Percentiles rank a stretch among this genome's conserved stretches.
Evolutionary conservation across 2,329 filamentous ascomycete genomes (phyloP).

Genomic region (Trichoderma hamatum): DNA sequence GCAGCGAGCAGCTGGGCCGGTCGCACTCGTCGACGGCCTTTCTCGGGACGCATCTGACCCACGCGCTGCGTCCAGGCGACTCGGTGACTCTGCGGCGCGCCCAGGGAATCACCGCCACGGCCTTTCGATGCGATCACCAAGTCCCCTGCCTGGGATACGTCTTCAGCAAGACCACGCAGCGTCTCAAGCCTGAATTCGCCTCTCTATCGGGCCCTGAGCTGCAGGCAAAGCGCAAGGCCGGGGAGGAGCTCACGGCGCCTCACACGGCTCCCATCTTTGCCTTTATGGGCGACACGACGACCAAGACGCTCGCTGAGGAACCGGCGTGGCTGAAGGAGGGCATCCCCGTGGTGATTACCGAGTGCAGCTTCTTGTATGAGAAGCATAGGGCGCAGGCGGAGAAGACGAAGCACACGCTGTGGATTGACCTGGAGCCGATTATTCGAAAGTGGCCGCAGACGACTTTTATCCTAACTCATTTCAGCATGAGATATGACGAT

Average conservation of each 20-base stretch:
- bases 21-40: constrained; percentile 29
- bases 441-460: constrained; percentile 48
- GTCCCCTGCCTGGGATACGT: constrained; percentile 54
- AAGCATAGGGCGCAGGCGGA: constrained; percentile 48
- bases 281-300: constrained; percentile 53
- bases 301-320: constrained; percentile 43
- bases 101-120: constrained; percentile 45
- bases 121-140: constrained; percentile 51
- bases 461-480: constrained; percentile 52
- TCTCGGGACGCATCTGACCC: constrained; percentile 46
- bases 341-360: constrained; percentile 52
- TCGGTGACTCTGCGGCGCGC: constrained; percentile 41
- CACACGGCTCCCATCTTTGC: constrained; percentile 48
- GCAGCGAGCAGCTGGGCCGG: constrained; percentile 26
- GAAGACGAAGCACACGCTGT: constrained; percentile 52
- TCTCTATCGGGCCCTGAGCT: constrained; percentile 43
- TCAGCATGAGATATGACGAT: constrained; percentile 51
- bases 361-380: constrained; percentile 52
- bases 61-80: constrained; percentile 43
- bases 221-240: constrained; percentile 43
- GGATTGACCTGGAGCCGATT: constrained; percentile 50
- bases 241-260: constrained; percentile 45
- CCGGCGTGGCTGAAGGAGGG: constrained; percentile 46
- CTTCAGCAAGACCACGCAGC: constrained; percentile 45
- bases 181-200: constrained; percentile 45